Conservation (phyloP, 371 early-diverging fungal genomes). For the Encephalitozoon romaleae region DNA sequence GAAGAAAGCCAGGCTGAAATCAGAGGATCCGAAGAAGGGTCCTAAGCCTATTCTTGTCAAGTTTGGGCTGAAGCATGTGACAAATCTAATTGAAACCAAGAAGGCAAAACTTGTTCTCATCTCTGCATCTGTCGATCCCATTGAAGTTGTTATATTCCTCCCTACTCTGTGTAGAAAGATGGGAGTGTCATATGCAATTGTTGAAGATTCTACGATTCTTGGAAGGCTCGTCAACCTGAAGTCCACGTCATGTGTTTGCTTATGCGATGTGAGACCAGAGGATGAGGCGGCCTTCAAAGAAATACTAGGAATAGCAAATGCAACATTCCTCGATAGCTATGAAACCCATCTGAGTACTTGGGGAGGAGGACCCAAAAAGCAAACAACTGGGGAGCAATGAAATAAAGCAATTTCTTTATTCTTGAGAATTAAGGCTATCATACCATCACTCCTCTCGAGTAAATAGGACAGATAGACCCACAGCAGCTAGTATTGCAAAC, state of each 20-base stretch:
- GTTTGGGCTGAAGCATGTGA: slow-evolving; percentile 98
- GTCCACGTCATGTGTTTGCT: slow-evolving; percentile 85
- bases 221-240: slow-evolving; percentile 96
- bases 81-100: slow-evolving; percentile 87
- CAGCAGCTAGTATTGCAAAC: slow-evolving; percentile 23
- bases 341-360: slow-evolving; percentile 52
- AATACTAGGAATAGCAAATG: slow-evolving; percentile 40
- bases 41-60: slow-evolving; percentile 89
- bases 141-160: slow-evolving; percentile 92
- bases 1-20: slow-evolving; percentile 81
- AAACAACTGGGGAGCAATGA: background rate
- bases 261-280: slow-evolving; percentile 83
- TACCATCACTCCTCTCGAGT: slow-evolving; percentile 23
- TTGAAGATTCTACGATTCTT: slow-evolving; percentile 89
- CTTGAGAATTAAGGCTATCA: background rate
- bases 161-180: slow-evolving; percentile 99
- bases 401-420: slow-evolving; percentile 1
- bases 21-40: slow-evolving; percentile 70
- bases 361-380: slow-evolving; percentile 38
- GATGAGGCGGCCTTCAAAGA: slow-evolving; percentile 63
- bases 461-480: slow-evolving; percentile 46
- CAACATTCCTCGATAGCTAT: slow-evolving; percentile 53
- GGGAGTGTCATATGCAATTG: slow-evolving; percentile 96
- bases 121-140: slow-evolving; percentile 97
- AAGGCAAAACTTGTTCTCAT: slow-evolving; percentile 95